phyloP scores from a whole-genome alignment of 371 early-diverging fungal species.

The Synchytrium microbalum region DNA sequence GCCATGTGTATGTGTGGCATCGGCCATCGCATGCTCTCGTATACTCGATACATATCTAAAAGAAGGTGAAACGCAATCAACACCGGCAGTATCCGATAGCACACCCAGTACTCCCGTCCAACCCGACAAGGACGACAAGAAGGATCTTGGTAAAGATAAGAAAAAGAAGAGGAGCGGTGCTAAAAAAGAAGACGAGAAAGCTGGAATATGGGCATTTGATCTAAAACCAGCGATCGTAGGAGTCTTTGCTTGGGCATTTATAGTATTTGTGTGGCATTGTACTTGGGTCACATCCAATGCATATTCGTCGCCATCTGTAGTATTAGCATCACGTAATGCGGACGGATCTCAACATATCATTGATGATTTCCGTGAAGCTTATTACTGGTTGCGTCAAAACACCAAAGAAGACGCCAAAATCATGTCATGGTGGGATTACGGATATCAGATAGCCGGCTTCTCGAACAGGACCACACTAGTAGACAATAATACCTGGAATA shows the following conservation, averaged over 20 bases:
- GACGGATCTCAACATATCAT: conserved; percentile 91
- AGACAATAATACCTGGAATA: conserved; percentile 99
- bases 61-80: conserved; percentile 7
- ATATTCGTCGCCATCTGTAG: conserved; percentile 98
- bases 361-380: conserved; percentile 99
- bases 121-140: neutral
- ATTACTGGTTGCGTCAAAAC: conserved; percentile 98
- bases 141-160: conserved; percentile 7
- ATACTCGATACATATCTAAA: conserved; percentile 72
- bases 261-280: conserved; percentile 90
- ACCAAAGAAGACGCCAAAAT: conserved; percentile 87
- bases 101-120: conserved; percentile 3
- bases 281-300: conserved; percentile 97
- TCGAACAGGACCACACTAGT: conserved; percentile 93
- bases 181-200: neutral
- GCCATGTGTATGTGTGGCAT: conserved; percentile 91
- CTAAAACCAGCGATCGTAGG: conserved; percentile 37
- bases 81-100: conserved; percentile 1
- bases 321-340: conserved; percentile 75
- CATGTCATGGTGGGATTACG: conserved; percentile 99
- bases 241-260: conserved; percentile 47
- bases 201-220: conserved; percentile 1
- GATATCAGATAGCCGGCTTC: conserved; percentile 99
- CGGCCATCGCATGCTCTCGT: conserved; percentile 83
- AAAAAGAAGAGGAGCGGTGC: conserved; percentile 10